Evolutionary conservation across 148 eudicot genomes (phyloP), one percentile per base, ranked within the genome.

Genomic region (Gaultheria prostrata): DNA sequence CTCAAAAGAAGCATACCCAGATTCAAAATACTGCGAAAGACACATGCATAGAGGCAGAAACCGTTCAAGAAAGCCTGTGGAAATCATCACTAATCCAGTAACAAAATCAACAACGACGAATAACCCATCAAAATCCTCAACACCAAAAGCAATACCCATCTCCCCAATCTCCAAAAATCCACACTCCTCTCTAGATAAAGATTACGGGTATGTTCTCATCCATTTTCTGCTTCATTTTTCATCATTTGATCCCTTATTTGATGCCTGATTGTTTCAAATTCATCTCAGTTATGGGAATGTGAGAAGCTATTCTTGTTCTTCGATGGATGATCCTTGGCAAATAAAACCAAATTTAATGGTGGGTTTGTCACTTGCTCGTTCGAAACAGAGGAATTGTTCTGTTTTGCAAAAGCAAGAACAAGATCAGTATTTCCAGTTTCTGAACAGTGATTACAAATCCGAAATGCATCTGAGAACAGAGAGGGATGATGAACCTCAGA

Each of bases 21-120:
- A 97, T 84, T 97, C 99, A 1, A 97, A 97, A 85, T 97, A 97
- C 91, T 97, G 99, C 86, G 97, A 97, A 50, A 89, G 97, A 76
- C 99, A 97, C 91, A 97, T 97, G 98, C 99, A 97, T 78, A 87
- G 99, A 93, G 99, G 99, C 89, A 89, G 94, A 82, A 97, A 97
- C 91, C 99, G 99, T 94, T 97, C 99, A 97, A 97, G 99, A 97
- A 97, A 97, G 98, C 97, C 95, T 92, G 99, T 97, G 98, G 99
- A 97, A 96, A 33, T 39, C 43, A 39, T 39, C 43, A 39, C 43
- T 0, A 39, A 39, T 35, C 39, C 3, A 35, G 4, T 5, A 35
- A 35, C 39, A 35, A 35, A 35, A 35, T 35, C 39, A 35, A 35
- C 39, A 35, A 35, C 39, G 39, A 35, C 39, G 39, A 35, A 35